Evolutionary conservation across 345 rosid genomes (phyloP).

Genomic region (Nasturtium officinale): DNA sequence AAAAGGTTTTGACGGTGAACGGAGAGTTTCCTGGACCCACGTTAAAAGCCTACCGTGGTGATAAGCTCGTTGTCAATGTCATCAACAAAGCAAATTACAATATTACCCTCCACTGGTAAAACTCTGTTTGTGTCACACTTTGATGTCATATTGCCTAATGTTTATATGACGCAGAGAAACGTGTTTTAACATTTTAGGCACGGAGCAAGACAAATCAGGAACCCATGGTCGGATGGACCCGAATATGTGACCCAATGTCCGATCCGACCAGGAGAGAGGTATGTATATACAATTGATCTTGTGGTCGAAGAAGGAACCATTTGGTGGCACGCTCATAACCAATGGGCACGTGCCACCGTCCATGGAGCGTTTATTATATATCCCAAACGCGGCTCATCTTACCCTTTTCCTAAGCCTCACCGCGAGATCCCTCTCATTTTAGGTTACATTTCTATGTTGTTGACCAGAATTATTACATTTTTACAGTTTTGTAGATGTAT

Average conservation of each 20-base stretch:
- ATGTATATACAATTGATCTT: conserved; percentile 57
- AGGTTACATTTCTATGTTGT: conserved; percentile 46
- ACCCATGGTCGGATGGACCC: conserved; percentile 57
- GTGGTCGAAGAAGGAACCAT: conserved; percentile 69
- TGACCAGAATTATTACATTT: conserved; percentile 29
- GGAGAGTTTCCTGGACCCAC: conserved; percentile 54
- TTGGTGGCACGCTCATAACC: conserved; percentile 96
- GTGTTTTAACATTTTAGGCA: conserved; percentile 44
- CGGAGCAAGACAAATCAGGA: conserved; percentile 42
- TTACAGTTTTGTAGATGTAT: background rate
- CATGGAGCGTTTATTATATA: conserved; percentile 70
- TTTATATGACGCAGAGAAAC: background rate
- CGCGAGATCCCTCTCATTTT: conserved; percentile 59
- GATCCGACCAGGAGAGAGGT: conserved; percentile 59
- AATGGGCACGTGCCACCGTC: conserved; percentile 82
- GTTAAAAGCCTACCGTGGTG: conserved; percentile 48
- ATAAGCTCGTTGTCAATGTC: conserved; percentile 49
- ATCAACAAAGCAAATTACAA: conserved; percentile 52
- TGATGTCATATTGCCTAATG: background rate
- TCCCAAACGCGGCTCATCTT: conserved; percentile 53
- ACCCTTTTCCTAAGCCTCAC: conserved; percentile 59
- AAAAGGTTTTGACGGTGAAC: conserved; percentile 52
- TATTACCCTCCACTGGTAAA: conserved; percentile 61
- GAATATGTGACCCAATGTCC: conserved; percentile 75
- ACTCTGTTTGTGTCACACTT: background rate